These are phyloP conservation scores for Oryza meyeriana DNA, from an alignment of 176 grass and related monocot species.

Conservation along the genomic window DNA sequence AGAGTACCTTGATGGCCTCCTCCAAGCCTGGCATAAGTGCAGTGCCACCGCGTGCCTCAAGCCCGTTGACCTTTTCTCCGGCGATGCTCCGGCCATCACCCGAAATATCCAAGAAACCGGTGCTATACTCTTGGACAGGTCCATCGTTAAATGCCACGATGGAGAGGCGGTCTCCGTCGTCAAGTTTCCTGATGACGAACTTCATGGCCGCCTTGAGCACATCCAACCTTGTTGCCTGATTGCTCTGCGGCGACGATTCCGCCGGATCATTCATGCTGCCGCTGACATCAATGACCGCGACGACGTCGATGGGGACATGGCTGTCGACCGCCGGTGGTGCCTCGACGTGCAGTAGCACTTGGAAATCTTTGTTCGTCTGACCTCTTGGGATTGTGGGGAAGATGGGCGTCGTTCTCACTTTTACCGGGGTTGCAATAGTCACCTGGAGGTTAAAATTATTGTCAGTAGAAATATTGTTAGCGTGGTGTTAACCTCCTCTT, in stretches of 20 bases:
- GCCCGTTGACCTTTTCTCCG: background rate
- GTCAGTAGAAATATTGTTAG: background rate
- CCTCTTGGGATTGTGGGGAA: background rate
- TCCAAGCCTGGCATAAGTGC: background rate
- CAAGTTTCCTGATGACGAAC: conserved; percentile 6
- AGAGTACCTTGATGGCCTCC: background rate
- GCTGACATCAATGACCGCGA: conserved; percentile 12
- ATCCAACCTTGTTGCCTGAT: background rate
- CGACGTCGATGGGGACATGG: background rate
- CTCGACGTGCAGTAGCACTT: conserved; percentile 1
- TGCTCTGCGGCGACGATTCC: background rate
- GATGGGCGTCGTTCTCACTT: background rate
- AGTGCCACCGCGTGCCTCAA: background rate
- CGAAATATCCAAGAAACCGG: background rate
- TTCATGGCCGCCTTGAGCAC: background rate
- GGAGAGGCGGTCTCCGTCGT: background rate
- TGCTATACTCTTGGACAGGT: background rate
- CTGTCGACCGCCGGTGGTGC: background rate
- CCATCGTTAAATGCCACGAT: conserved; percentile 3
- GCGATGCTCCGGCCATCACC: background rate
- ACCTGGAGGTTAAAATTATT: background rate
- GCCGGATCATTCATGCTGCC: background rate
- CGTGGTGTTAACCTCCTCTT: no score
- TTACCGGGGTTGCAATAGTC: background rate
- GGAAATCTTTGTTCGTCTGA: background rate